Base-by-base conservation (phyloP, 352 stramenopile species). In the Phytopythium ostracodes region DNA sequence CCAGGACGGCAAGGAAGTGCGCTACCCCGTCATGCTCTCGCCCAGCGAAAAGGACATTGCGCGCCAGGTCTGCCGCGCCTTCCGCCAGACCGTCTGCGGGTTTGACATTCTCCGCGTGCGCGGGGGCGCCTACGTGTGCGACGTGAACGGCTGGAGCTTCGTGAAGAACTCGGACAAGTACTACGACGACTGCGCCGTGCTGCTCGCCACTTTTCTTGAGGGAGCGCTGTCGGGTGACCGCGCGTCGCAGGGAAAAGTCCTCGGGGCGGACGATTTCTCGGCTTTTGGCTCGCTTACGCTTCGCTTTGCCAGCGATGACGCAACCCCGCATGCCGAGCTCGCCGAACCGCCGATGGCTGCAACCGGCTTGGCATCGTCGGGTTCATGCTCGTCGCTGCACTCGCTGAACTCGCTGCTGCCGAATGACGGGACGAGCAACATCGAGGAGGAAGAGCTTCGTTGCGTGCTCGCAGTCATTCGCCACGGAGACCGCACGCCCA, bases 131-230 rank as follows among this genome's bases (percentile, higher is more conserved):
- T 99, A 98, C 72, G 97, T 99, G 8, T 99, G 98, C 79, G 98
- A 99, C 74, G 98, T 99, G 15, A 99, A 99, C 77, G 98, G 98
- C 29, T 99, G 96, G 93, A 99, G 92, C 64, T 99, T 99, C 79
- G 98, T 99, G 20, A 99, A 99, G 83, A 99, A 99, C 65, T 99
- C 95, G 51, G 87, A 98, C 60, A 99, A 99, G 78, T 99, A 99
- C 71, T 99, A 99, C 71, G 97, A 99, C 66, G 97, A 99, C 72
- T 98, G 94, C 65, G 94, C 94, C 8, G 88, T 97, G 61, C 84
- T 99, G 64, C 71, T 99, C 42, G 78, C 72, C 24, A 85, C 92
- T 63, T 96, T 91, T 59, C 59, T 96, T 0, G 81, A 87, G 49
- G 75, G 86, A 51, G 81, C 81, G 24, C 65, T 96, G 20, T 67